Conservation (phyloP, 2,329 filamentous ascomycete species). For the Colletotrichum incanum region DNA sequence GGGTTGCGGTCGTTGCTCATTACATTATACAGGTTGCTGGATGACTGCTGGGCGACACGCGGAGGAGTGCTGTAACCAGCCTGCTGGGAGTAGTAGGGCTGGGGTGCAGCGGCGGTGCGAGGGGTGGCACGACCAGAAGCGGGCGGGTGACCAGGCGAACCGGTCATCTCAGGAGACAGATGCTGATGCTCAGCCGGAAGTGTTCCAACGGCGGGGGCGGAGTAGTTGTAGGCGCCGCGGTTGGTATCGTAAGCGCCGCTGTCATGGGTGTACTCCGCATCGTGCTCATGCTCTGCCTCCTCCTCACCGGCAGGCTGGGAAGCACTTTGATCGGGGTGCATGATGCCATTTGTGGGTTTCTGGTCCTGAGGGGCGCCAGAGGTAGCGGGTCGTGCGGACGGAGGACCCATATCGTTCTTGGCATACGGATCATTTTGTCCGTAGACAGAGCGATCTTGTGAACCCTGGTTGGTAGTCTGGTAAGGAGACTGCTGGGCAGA, state of each 20-base stretch:
- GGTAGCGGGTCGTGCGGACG: slow-evolving; percentile 73
- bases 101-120: slow-evolving; percentile 80
- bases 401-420: slow-evolving; percentile 92
- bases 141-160: slow-evolving; percentile 84
- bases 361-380: slow-evolving; percentile 74
- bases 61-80: slow-evolving; percentile 85
- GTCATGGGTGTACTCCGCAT: slow-evolving; percentile 90
- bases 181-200: slow-evolving; percentile 82
- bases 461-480: slow-evolving; percentile 71
- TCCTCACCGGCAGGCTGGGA: slow-evolving; percentile 72
- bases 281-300: slow-evolving; percentile 81
- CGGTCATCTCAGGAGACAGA: slow-evolving; percentile 85
- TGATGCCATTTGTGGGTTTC: slow-evolving; percentile 77
- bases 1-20: slow-evolving; percentile 84
- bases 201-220: slow-evolving; percentile 75
- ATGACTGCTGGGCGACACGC: slow-evolving; percentile 74
- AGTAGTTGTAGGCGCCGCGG: slow-evolving; percentile 85
- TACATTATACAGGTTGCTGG: slow-evolving; percentile 90
- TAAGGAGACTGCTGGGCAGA: slow-evolving; percentile 82
- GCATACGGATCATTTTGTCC: slow-evolving; percentile 79
- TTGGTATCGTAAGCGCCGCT: slow-evolving; percentile 81
- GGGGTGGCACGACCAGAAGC: slow-evolving; percentile 89
- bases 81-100: slow-evolving; percentile 80
- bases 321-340: slow-evolving; percentile 68
- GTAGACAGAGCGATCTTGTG: slow-evolving; percentile 76